These are phyloP conservation scores for Physcia stellaris DNA, from an alignment of 495 filamentous ascomycete species.

Conservation along the genomic window DNA sequence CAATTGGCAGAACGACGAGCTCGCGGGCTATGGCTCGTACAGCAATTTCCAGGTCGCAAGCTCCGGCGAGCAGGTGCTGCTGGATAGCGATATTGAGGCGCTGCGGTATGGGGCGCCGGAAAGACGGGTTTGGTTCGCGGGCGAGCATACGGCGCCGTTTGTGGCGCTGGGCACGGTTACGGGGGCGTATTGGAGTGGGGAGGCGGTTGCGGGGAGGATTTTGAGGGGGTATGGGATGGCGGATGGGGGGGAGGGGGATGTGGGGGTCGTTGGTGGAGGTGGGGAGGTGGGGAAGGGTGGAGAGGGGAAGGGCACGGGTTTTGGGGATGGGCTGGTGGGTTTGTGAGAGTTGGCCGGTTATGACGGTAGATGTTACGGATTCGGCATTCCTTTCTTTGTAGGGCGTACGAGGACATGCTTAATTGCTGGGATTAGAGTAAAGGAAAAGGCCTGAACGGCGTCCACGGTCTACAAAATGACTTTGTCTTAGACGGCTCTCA, in stretches of 20 bases:
- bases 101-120: conserved; percentile 57
- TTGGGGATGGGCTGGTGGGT: no score
- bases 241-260: conserved; percentile 15
- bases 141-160: conserved; percentile 89
- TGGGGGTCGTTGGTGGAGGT: no score
- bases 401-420: no score
- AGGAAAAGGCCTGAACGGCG: no score
- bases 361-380: no score
- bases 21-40: conserved; percentile 84
- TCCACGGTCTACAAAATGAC: no score
- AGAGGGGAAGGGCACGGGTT: no score
- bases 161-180: conserved; percentile 75
- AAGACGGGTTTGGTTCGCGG: conserved; percentile 76
- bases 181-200: conserved; percentile 87
- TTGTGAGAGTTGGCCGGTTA: no score
- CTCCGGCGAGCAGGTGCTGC: conserved; percentile 31
- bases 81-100: conserved; percentile 50
- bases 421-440: no score
- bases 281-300: no score
- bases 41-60: conserved; percentile 65
- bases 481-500: no score
- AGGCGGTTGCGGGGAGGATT: conserved; percentile 58
- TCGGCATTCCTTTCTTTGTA: no score
- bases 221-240: conserved; percentile 24
- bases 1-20: conserved; percentile 67